These are phyloP conservation scores for slime mould (Dictyostelium discoideum) DNA, from an alignment of 78 protist species.

Conservation along the genomic window DNA sequence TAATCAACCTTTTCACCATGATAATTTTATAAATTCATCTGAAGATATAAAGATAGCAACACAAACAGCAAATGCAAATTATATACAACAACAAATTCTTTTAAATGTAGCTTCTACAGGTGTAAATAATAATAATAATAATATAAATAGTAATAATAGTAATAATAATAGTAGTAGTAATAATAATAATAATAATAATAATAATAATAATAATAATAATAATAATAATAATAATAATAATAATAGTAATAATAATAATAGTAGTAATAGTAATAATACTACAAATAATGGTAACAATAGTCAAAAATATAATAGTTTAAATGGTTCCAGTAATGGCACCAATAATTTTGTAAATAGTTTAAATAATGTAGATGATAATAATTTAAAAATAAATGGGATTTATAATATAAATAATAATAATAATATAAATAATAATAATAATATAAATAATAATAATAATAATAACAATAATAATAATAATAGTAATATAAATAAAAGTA, in stretches of 20 bases:
- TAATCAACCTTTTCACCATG: neutral
- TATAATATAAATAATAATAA: neutral
- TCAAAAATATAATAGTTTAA: slow-evolving; percentile 13
- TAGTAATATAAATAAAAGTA: neutral
- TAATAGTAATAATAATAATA: neutral
- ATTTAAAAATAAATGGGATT: slow-evolving; percentile 4
- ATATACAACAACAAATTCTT: neutral
- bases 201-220: neutral
- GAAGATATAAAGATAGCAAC: neutral
- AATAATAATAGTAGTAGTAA: neutral
- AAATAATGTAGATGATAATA: neutral
- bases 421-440: neutral
- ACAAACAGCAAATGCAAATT: neutral
- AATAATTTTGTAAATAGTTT: slow-evolving; percentile 14
- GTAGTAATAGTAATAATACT: neutral
- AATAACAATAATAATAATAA: too few relatives aligned
- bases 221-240: neutral
- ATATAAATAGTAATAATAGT: neutral
- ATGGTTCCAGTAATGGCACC: slow-evolving; percentile 3
- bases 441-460: neutral
- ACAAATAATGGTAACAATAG: neutral
- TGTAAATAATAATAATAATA: neutral
- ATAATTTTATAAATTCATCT: neutral
- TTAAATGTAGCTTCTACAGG: slow-evolving; percentile 1
- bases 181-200: neutral